Conservation (phyloP, 1,139 yeast genomes). For the Yamadazyma jaroonii region DNA sequence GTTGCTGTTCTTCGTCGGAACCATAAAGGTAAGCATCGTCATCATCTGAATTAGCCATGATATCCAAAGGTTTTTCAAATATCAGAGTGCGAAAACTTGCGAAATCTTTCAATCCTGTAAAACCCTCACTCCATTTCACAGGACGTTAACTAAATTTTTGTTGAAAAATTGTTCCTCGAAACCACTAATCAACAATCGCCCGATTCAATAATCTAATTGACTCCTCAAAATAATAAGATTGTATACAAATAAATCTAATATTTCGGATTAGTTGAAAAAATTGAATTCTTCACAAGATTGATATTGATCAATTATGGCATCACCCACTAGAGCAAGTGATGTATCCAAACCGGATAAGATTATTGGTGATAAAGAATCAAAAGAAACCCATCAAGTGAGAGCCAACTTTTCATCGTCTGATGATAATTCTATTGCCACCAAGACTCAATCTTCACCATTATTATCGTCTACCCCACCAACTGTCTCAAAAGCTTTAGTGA, state of each 20-base stretch:
- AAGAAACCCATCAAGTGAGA: slow-evolving; percentile 7
- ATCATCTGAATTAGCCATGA: slow-evolving; percentile 48
- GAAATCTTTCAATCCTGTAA: no score
- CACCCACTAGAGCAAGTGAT: slow-evolving; percentile 1
- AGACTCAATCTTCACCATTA: slow-evolving; percentile 60
- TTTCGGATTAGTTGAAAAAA: not conserved
- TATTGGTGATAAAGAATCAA: not conserved
- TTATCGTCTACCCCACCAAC: slow-evolving; percentile 86
- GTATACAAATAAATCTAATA: no score
- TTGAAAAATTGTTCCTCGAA: no score
- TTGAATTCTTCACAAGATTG: not conserved
- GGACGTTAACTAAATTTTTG: no score
- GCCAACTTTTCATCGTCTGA: slow-evolving; percentile 13
- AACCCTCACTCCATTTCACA: no score
- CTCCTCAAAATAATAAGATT: no score
- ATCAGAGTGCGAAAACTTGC: no score
- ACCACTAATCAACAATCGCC: no score
- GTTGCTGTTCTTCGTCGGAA: slow-evolving; percentile 49
- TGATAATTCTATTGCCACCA: slow-evolving; percentile 11
- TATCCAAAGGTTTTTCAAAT: not conserved
- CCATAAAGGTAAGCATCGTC: slow-evolving; percentile 88
- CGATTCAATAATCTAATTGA: no score
- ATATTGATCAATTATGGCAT: slow-evolving; percentile 2
- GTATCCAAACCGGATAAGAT: not conserved
- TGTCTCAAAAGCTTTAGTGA: slow-evolving; percentile 77